These are phyloP conservation scores for Saccharomyces jurei DNA, from an alignment of 805 yeast genomes.

Conservation along the genomic window DNA sequence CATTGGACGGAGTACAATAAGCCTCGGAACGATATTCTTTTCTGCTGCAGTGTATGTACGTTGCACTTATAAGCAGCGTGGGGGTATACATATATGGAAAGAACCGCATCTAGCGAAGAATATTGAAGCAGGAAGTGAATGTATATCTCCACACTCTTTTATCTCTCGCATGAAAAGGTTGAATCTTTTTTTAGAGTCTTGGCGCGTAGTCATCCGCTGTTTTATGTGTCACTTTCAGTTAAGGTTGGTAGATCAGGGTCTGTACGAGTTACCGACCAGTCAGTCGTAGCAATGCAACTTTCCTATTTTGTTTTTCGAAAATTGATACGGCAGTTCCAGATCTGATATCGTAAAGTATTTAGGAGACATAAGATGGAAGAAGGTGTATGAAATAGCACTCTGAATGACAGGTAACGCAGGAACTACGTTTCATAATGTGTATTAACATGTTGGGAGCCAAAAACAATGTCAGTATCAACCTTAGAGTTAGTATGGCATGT, in stretches of 20 bases:
- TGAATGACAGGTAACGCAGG: background rate
- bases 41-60: too few species aligned
- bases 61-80: too few species aligned
- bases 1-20: too few species aligned
- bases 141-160: too few species aligned
- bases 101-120: too few species aligned
- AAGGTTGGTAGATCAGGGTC: background rate
- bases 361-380: too few species aligned
- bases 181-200: too few species aligned
- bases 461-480: background rate
- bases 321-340: background rate
- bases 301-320: background rate
- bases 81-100: too few species aligned
- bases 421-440: background rate
- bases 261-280: background rate
- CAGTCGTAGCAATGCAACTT: background rate
- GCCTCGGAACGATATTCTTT: too few species aligned
- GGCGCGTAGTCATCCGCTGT: background rate
- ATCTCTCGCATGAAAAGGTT: too few species aligned
- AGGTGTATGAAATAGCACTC: background rate
- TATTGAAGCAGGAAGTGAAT: too few species aligned
- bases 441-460: background rate
- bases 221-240: background rate
- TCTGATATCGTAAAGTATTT: background rate
- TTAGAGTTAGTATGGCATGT: background rate